Percentiles rank a stretch among this genome's conserved stretches.
Conservation (phyloP, 1,284 basidiomycete species). For the Irpex lacteus region DNA sequence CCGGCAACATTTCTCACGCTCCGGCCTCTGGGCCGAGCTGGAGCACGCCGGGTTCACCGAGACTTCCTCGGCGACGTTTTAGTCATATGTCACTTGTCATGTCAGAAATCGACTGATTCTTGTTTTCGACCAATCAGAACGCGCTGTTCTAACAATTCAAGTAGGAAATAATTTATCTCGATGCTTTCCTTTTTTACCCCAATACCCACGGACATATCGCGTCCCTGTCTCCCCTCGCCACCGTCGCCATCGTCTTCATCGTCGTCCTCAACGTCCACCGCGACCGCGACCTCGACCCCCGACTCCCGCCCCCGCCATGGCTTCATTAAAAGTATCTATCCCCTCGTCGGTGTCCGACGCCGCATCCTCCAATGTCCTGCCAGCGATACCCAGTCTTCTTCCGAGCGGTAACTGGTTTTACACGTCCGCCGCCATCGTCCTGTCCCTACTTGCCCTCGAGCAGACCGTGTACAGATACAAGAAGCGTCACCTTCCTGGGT, state of each 20-base stretch:
- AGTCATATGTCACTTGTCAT: background rate
- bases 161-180: background rate
- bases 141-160: background rate
- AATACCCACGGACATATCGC: background rate
- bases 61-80: background rate
- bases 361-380: conserved; percentile 33
- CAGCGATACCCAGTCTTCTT: conserved; percentile 38
- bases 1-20: background rate
- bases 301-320: conserved; percentile 6
- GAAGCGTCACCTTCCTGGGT: conserved; percentile 85
- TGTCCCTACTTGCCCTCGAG: conserved; percentile 70
- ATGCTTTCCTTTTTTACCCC: background rate
- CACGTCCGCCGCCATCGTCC: conserved; percentile 61
- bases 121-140: conserved; percentile 4
- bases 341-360: conserved; percentile 32
- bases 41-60: background rate
- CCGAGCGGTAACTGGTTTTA: conserved; percentile 55
- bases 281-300: conserved; percentile 16
- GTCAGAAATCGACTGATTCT: conserved; percentile 7
- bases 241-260: background rate
- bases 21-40: background rate
- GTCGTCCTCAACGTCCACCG: conserved; percentile 1
- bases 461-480: conserved; percentile 86
- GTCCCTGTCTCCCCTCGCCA: background rate
- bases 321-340: conserved; percentile 12